Base-by-base conservation (phyloP, 2,329 filamentous ascomycete species). In the Colletotrichum tropicicola region DNA sequence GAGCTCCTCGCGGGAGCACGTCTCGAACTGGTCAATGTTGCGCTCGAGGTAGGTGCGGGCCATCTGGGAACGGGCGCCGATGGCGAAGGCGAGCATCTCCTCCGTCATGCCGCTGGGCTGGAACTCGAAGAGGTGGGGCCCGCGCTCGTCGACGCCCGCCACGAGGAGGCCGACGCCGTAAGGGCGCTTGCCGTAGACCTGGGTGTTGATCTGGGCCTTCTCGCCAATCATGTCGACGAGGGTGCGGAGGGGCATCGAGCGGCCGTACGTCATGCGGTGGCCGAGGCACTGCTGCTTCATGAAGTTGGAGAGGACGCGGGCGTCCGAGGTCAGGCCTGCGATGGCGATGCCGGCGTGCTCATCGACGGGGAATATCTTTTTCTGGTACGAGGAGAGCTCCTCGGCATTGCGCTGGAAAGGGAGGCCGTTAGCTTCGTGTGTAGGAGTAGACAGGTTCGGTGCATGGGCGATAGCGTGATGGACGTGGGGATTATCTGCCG, bases 231-330 rank as follows among this genome's bases (percentile, higher is more conserved):
- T 91, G 70, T 90, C 87, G 71, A 97, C 94, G 73, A 98, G 93
- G 68, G 92, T 91, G 75, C 93, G 91, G 76, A 98, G 85, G 30
- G 94, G 93, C 77, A 99, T 96, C 71, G 94, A 90, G 71, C 96
- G 94, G 81, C 93, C 95, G 84, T 97, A 98, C 62, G 94, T 97
- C 73, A 99, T 91, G 79, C 95, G 94, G 74, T 96, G 95, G 74
- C 93, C 92, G 74, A 99, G 93, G 69, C 93, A 97, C 83, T 98
- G 96, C 83, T 97, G 94, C 86, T 98, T 98, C 95, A 99, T 98
- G 86, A 98, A 99, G 89, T 99, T 99, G 86, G 94, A 98, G 73
- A 99, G 94, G 73, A 99, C 96, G 75, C 96, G 96, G 77, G 95
- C 96, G 81, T 99, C 96, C 64, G 95, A 98, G 71, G 96, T 96